Evolutionary conservation across 1,284 basidiomycete genomes (phyloP).

Genomic region (Schizopora paradoxa): DNA sequence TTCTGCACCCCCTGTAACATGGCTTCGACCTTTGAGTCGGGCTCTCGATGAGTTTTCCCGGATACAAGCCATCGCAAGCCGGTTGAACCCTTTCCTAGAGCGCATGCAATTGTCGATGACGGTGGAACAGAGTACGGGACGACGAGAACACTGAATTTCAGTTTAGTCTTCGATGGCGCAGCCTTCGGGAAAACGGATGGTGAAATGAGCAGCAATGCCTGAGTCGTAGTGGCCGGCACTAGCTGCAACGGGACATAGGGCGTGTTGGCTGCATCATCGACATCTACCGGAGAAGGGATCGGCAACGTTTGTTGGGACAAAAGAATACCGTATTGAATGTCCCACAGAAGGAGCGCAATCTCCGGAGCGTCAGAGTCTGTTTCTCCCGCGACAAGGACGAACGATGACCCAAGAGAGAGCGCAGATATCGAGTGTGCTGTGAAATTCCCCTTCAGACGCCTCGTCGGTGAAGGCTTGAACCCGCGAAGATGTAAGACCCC

Average conservation of each 20-base stretch:
- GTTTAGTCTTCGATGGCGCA: conserved; percentile 24
- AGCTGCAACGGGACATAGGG: conserved; percentile 28
- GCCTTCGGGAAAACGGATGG: conserved; percentile 22
- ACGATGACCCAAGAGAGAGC: conserved; percentile 54
- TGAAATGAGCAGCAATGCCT: conserved; percentile 52
- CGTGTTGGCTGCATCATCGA: conserved; percentile 31
- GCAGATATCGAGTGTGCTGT: conserved; percentile 35
- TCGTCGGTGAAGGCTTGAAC: conserved; percentile 26
- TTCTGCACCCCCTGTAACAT: conserved; percentile 35
- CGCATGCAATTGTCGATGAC: conserved; percentile 54
- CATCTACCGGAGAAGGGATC: conserved; percentile 44
- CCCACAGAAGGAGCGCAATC: conserved; percentile 61
- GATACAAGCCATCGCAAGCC: conserved; percentile 46
- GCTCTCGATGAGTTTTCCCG: conserved; percentile 10
- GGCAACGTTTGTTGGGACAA: conserved; percentile 49
- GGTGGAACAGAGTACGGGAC: conserved; percentile 48
- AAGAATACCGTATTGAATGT: conserved; percentile 63
- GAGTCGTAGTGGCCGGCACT: conserved; percentile 33
- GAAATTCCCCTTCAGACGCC: conserved; percentile 7
- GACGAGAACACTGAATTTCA: conserved; percentile 48
- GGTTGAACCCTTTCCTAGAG: conserved; percentile 46
- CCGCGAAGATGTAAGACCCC: conserved; percentile 19
- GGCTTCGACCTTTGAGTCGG: conserved; percentile 3
- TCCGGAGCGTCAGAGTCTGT: conserved; percentile 37
- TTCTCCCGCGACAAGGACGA: conserved; percentile 53